Evolutionary conservation across 495 filamentous ascomycete genomes (phyloP), one percentile per base, ranked within the genome.

Genomic region (Podospora anserina): DNA sequence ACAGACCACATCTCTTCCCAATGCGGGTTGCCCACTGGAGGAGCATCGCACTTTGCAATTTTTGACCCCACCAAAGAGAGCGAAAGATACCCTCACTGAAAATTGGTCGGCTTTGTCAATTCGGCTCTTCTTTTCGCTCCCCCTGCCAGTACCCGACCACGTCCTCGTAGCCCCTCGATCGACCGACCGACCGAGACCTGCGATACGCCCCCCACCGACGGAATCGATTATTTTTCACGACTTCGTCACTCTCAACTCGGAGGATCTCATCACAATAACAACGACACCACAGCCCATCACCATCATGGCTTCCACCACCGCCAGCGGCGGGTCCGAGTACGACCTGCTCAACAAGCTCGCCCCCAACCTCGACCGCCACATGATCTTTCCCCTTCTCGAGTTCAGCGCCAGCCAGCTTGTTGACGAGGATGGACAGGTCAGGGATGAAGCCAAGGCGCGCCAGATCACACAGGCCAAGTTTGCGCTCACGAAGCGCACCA

Each of bases 381-480:
- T 98, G 69, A 90, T 97, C 75, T 97, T 95, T 82, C 94, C 93
- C 61, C 87, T 98, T 56, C 89, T 98, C 75, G 91, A 96, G 82
- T 96, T 95, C 84, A 76, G 82, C 27, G 83, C 83, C 69, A 81
- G 84, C 63, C 86, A 89, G 71, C 75, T 82, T 5, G 55, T 74
- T 54, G 77, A 86, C 57, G 84, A 86, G 67, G 87, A 88, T 63
- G 85, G 84, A 34, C 81, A 86, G 63, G 72, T 79, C 32, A 81
- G 77, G 65, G 87, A 86, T 57, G 82, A 84, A 69, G 85, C 84
- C 70, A 81, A 84, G 68, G 82, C 89, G 44, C 82, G 85, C 64
- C 89, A 92, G 74, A 89, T 94, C 72, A 88, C 86, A 32, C 88
- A 90, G 75, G 88, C 92, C 75, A 96, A 96, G 78, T 97, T 92